phyloP scores from a whole-genome alignment of 2,329 filamentous ascomycete species.

The Diaporthe batatas region DNA sequence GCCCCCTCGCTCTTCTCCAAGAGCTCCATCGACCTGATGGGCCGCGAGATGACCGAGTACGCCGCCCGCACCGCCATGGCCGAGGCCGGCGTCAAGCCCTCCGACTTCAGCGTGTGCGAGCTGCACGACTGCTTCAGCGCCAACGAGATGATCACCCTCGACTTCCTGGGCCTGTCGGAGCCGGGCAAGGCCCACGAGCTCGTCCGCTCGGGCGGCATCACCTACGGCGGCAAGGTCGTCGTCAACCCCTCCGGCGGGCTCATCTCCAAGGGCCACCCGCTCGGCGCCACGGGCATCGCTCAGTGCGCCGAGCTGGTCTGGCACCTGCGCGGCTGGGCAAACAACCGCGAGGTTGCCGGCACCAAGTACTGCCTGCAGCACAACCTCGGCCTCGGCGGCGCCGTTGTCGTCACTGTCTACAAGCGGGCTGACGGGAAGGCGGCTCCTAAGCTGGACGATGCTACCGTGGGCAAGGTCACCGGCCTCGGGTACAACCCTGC shows the following conservation, averaged over 20 bases:
- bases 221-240: constrained; percentile 85
- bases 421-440: constrained; percentile 81
- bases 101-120: constrained; percentile 87
- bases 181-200: constrained; percentile 92
- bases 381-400: constrained; percentile 92
- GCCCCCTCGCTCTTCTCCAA: constrained; percentile 81
- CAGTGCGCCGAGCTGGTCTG: constrained; percentile 96
- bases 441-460: constrained; percentile 71
- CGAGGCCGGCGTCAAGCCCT: constrained; percentile 78
- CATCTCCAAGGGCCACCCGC: constrained; percentile 95
- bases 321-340: constrained; percentile 96
- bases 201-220: constrained; percentile 88
- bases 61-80: constrained; percentile 78
- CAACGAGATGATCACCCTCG: constrained; percentile 92
- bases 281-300: constrained; percentile 93
- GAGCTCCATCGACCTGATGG: constrained; percentile 89
- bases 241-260: constrained; percentile 95
- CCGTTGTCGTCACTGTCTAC: constrained; percentile 91
- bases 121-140: constrained; percentile 97
- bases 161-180: constrained; percentile 83
- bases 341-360: constrained; percentile 80
- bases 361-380: constrained; percentile 87
- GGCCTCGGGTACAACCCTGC: constrained; percentile 92
- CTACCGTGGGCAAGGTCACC: constrained; percentile 74
- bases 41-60: constrained; percentile 83